Evolutionary conservation across 306 rosid species (phyloP), one percentile per base, ranked within the genome.

Genomic region (Fragaria nilgerrensis): DNA sequence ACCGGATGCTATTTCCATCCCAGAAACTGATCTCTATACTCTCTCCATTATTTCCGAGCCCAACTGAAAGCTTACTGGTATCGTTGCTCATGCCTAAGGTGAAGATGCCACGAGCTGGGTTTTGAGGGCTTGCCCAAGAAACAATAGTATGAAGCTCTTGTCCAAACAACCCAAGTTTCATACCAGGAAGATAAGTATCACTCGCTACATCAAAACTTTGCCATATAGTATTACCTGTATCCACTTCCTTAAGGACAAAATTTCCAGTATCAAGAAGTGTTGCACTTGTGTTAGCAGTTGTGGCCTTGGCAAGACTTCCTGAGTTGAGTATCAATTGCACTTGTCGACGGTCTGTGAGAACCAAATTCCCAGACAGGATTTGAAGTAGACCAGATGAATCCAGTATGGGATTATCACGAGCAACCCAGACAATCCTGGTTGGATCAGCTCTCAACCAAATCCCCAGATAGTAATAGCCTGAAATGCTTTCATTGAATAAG

Each of bases 121-220:
- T 52, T 49, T 50, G 65, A 11, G 65, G 49, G 65, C 73, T 76
- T 50, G 9, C 29, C 79, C 79, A 76, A 20, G 79, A 76, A 16
- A 76, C 73, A 49, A 76, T 61, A 52, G 36, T 15, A 10, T 14
- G 39, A 49, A 12, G n/a, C 52, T 76, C 37, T 20, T 29, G 52
- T 5, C n/a, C 53, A n/a, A 66, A 76, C 16, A 19, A 48, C 64
- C 79, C 79, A 29, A 62, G 14, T 12, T 62, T 66, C 79, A 76
- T 76, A 5, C 79, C 79, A 49, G 79, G 73, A 49, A 76, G 79
- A 20, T 8, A 66, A 5, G 79, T 66, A 9, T 76, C 73, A 36
- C 39, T n/a, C 20, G 66, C 73, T 0, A 32, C 5, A 49, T 66
- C 73, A 36, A 76, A 76, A 49, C 79, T 76, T 36, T 66, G 65